Percentiles rank a stretch among this genome's conserved stretches.
These are phyloP conservation scores for Trichoderma oligosporum DNA, from an alignment of 2,329 filamentous ascomycete species.

Conservation along the genomic window DNA sequence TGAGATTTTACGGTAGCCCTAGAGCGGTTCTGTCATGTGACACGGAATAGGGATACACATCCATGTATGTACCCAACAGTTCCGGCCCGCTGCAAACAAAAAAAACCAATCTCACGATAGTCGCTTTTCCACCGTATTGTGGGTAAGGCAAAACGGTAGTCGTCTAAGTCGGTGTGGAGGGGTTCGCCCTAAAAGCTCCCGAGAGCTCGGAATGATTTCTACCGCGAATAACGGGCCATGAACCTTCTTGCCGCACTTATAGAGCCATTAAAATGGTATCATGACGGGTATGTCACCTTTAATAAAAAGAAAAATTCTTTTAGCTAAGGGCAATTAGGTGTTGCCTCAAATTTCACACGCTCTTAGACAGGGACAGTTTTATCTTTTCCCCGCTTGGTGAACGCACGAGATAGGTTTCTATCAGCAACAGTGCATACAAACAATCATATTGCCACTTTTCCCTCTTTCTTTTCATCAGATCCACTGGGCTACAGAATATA, in stretches of 20 bases:
- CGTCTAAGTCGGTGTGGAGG: neutral
- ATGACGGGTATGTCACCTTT: neutral
- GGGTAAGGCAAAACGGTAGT: constrained; percentile 4
- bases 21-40: neutral
- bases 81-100: neutral
- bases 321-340: neutral
- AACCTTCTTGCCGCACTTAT: neutral
- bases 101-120: neutral
- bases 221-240: neutral
- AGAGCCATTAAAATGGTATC: neutral
- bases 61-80: too few species aligned
- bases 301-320: neutral
- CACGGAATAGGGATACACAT: neutral
- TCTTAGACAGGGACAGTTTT: neutral
- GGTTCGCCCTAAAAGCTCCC: constrained; percentile 9
- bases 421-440: neutral
- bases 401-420: neutral
- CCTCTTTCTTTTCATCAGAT: too few species aligned
- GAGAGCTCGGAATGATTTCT: constrained; percentile 11
- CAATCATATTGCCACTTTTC: neutral
- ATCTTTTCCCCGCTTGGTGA: neutral
- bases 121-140: constrained; percentile 11
- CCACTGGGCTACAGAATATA: too few species aligned
- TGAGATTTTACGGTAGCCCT: constrained; percentile 18
- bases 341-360: neutral